Evolutionary conservation across 2,329 filamentous ascomycete species (phyloP).

Genomic region (Microdochium nivale): DNA sequence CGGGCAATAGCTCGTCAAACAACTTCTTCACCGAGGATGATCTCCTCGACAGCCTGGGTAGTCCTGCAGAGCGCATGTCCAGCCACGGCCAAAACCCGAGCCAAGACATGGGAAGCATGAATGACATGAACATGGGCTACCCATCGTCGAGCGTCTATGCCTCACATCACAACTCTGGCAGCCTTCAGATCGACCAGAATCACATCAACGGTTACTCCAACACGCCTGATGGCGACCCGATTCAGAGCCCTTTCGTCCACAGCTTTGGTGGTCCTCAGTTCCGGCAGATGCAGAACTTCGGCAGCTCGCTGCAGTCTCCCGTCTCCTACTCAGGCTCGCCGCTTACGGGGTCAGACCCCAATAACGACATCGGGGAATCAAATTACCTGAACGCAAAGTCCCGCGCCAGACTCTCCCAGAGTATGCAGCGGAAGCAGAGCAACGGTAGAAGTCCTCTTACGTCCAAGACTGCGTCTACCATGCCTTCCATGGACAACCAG

Average conservation of each 20-base stretch:
- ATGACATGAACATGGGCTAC: conserved; percentile 48
- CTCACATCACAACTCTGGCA: conserved; percentile 44
- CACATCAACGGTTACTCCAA: conserved; percentile 79
- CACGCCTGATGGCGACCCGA: conserved; percentile 84
- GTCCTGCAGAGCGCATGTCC: conserved; percentile 41
- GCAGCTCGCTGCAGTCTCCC: conserved; percentile 44
- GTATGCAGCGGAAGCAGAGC: conserved; percentile 65
- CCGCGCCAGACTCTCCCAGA: conserved; percentile 49
- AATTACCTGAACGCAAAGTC: conserved; percentile 51
- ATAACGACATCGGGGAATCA: conserved; percentile 38
- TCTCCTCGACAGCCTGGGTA: conserved; percentile 64
- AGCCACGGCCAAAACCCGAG: conserved; percentile 46
- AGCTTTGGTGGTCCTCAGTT: conserved; percentile 74
- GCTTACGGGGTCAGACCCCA: conserved; percentile 38
- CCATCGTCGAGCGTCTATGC: conserved; percentile 43
- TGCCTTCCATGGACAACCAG: conserved; percentile 64
- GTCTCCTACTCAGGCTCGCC: conserved; percentile 41
- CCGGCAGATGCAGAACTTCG: conserved; percentile 56
- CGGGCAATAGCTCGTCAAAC: conserved; percentile 65
- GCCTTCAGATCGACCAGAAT: conserved; percentile 54
- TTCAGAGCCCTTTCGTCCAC: conserved; percentile 81
- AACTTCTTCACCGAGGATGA: conserved; percentile 84
- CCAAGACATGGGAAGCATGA: conserved; percentile 38
- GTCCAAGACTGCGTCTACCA: conserved; percentile 66
- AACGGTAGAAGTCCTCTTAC: conserved; percentile 74